phyloP scores from a whole-genome alignment of 2,329 filamentous ascomycete genomes.

The Sporothrix brasiliensis region DNA sequence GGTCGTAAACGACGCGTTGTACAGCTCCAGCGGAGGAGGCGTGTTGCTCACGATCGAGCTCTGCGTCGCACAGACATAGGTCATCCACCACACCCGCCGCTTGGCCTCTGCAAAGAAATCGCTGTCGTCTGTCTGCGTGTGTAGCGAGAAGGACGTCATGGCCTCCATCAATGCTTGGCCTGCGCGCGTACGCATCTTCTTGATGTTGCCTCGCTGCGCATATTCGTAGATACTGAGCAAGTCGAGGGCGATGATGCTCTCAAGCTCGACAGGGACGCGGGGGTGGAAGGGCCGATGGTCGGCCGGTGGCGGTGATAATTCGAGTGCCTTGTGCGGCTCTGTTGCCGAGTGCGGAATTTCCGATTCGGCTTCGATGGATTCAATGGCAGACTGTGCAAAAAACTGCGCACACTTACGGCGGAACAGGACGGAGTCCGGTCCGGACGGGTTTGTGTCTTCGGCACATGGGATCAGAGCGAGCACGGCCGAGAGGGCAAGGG shows the following conservation, averaged over 20 bases:
- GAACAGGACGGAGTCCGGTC: conserved; percentile 48
- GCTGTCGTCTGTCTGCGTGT: conserved; percentile 47
- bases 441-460: conserved; percentile 44
- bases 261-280: conserved; percentile 50
- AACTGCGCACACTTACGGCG: conserved; percentile 54
- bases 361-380: conserved; percentile 53
- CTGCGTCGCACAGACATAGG: conserved; percentile 56
- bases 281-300: conserved; percentile 50
- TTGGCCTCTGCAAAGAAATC: conserved; percentile 51
- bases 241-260: conserved; percentile 53
- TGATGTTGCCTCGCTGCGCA: conserved; percentile 55
- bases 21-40: conserved; percentile 36
- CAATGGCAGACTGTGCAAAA: conserved; percentile 52
- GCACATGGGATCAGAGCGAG: conserved; percentile 53
- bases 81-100: conserved; percentile 58
- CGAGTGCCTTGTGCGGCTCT: conserved; percentile 51
- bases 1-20: conserved; percentile 48
- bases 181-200: conserved; percentile 55
- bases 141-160: conserved; percentile 52
- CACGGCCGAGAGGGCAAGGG: conserved; percentile 53
- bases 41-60: conserved; percentile 55
- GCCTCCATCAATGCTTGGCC: conserved; percentile 53
- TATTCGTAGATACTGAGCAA: conserved; percentile 58
- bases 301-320: conserved; percentile 36
- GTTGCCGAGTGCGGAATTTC: conserved; percentile 52